Base-by-base conservation (phyloP, 208 protist species). In the Tetramitus jugosus region DNA sequence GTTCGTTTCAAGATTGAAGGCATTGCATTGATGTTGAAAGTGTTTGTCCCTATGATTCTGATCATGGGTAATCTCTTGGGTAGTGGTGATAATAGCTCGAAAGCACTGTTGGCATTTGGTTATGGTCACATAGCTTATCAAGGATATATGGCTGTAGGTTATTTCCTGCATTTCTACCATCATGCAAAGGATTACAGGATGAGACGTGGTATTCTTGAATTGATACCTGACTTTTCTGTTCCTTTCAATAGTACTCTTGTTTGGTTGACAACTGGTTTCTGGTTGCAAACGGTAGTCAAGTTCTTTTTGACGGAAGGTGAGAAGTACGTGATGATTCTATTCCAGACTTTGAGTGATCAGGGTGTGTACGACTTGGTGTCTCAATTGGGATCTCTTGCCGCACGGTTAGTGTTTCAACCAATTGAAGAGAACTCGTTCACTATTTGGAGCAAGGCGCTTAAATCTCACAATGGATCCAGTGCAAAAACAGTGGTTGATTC, bases 381-480 rank as follows among this genome's bases (percentile, higher is more conserved):
- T n/a, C 88, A 87, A 79, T 85, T 96, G 13, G 93, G 93, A 56
- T 90, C 91, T 52, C 76, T 95, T 14, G 83, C 92, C 17, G 89
- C 85, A 23, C 87, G 93, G 29, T 83, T 95, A 49, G 76, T 96
- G 31, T 95, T 95, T 61, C 87, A 89, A 29, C 83, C 92, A n/a
- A 93, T 93, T 85, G 92, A 96, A 80, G 91, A 87, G 71, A 86
- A 87, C 33, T 93, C 90, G 77, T 88, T 89, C 67, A 83, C 85
- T 49, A 84, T 83, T 53, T 94, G 91, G 90, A 91, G 87, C 76
- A 77, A 81, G 69, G 83, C 83, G 23, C 52, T 77, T 8, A 86
- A 85, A 31, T n/a, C 85, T 17, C 56, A 77, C n/a, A 40, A 62
- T 53, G 26, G 26, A 31, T 23, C 1, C 0, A 33, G 35, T 23